A percentile compares a stretch with the other conserved stretches of the same genome.
These are phyloP conservation scores for Trypanosoma vivax DNA, from an alignment of 208 protist genomes.

Conservation along the genomic window DNA sequence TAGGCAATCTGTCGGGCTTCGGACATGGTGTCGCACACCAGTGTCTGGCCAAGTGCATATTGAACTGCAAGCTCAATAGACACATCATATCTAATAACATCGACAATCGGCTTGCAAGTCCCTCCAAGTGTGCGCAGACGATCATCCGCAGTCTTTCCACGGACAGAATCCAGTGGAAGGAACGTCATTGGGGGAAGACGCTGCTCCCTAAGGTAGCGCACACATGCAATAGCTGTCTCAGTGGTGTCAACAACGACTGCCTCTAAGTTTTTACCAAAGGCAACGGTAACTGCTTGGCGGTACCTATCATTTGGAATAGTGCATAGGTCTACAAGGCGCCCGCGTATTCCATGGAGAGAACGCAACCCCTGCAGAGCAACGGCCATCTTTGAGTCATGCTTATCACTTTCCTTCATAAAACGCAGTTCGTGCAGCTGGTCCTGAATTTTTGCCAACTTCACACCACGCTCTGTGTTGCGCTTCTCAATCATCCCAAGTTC, in stretches of 20 bases:
- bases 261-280: conserved; percentile 95
- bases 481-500: conserved; percentile 41
- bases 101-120: conserved; percentile 89
- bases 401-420: conserved; percentile 78
- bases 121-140: conserved; percentile 85
- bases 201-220: conserved; percentile 95
- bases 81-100: conserved; percentile 90
- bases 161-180: conserved; percentile 91
- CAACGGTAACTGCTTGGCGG: conserved; percentile 91
- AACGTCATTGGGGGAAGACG: conserved; percentile 92
- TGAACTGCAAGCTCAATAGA: conserved; percentile 84
- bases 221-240: conserved; percentile 89
- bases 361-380: conserved; percentile 89
- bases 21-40: conserved; percentile 92
- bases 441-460: conserved; percentile 79
- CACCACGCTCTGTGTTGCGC: conserved; percentile 61
- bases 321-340: conserved; percentile 91
- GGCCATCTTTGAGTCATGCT: conserved; percentile 55
- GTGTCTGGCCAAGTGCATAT: conserved; percentile 93
- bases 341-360: conserved; percentile 84
- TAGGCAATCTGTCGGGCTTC: conserved; percentile 91
- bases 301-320: conserved; percentile 88
- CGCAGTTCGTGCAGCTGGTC: conserved; percentile 85
- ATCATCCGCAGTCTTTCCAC: conserved; percentile 86
- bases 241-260: conserved; percentile 95